Evolutionary conservation across 129 eudicot species (phyloP), one percentile per base, ranked within the genome.

Genomic region (Arctium lappa): DNA sequence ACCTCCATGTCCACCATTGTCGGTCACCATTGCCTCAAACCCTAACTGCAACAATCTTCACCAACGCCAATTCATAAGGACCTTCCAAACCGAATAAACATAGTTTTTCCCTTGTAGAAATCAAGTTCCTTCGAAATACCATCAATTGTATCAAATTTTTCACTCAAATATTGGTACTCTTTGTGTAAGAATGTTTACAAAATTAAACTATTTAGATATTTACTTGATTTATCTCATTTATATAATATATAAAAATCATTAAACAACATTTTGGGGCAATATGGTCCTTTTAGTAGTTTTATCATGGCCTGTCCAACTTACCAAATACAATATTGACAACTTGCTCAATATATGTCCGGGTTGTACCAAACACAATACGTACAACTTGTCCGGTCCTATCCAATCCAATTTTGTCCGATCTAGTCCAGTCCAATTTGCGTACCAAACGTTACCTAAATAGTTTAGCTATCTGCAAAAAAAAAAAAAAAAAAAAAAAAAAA

Each of bases 401-500:
- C 27, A 53, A 1, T 53, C 12, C 60, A 1, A 5, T 15, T 6
- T 15, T 1, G 8, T 56, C 27, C 8, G 4, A n/a, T 56, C 6
- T 27, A 15, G 0, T 22, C 27, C 0, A 22, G 27, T 22, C 0
- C 27, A 22, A 0, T 22, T 0, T 22, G 27, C 27, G 22, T 56
- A 56, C 65, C 6, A 56, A 56, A 56, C 65, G 2, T 27, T 15
- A 3, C 5, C 44, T 16, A 70, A 15, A 56, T 18, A 9, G 77
- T 71, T 71, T 36, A 15, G 48, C 6, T 36, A 78, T 10, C 0
- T 2, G 34, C 1, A 3, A 2, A 10, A 8, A 83, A 10, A 15
- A 83, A 8, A 83, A 10, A 15, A 83, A 77, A 5, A 48, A 40
- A 15, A 30, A 60, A 65, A 22, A 72, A 88, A 93, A 50, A 50